A percentile compares a stretch with the other conserved stretches of the same genome.
These are phyloP conservation scores for Speleostelium caveatum DNA, from an alignment of 78 protist genomes.

Conservation along the genomic window DNA sequence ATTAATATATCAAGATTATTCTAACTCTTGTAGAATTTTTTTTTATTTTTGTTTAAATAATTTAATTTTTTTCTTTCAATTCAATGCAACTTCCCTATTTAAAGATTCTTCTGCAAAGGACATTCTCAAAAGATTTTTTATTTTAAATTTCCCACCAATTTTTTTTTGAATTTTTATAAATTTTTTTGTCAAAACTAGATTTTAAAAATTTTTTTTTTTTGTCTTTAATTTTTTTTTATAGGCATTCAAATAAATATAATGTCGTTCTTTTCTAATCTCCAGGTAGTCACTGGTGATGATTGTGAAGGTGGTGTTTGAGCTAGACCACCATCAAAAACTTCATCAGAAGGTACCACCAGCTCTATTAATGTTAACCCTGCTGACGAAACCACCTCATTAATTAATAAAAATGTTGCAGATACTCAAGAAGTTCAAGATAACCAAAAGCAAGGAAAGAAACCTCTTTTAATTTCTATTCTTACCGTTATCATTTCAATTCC, in stretches of 20 bases:
- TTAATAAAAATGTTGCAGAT: neutral
- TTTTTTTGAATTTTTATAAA: neutral
- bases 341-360: neutral
- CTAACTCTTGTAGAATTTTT: no score
- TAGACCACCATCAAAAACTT: conserved; percentile 17
- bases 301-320: conserved; percentile 76
- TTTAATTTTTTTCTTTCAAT: no score
- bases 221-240: neutral
- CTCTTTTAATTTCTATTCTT: conserved; percentile 44
- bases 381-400: conserved; percentile 22
- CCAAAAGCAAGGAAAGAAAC: conserved; percentile 43
- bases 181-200: neutral
- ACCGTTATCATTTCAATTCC: conserved; percentile 49
- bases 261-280: conserved; percentile 41
- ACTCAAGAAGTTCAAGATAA: neutral
- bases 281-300: conserved; percentile 8
- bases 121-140: no score
- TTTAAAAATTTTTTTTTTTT: neutral
- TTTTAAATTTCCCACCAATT: neutral
- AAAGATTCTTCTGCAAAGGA: no score
- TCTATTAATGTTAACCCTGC: neutral
- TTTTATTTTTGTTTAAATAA: no score
- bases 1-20: no score
- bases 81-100: no score
- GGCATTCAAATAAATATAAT: conserved; percentile 4